Conservation (phyloP, 768 basidiomycete genomes). For the Boletus insuetus region DNA sequence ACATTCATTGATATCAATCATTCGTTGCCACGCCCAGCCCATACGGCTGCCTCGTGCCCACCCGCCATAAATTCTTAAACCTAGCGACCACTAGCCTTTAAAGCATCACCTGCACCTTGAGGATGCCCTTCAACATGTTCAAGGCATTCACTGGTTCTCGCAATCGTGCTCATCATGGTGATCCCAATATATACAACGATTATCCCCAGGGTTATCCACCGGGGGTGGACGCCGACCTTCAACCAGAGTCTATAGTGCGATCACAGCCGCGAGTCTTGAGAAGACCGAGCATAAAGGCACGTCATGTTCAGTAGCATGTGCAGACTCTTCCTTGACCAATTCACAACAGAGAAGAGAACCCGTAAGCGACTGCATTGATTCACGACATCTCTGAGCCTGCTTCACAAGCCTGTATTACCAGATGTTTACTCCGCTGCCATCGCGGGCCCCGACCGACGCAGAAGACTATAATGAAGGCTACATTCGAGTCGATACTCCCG, state of each 20-base stretch:
- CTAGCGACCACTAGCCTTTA: conserved; percentile 9
- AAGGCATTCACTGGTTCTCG: conserved; percentile 35
- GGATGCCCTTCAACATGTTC: conserved; percentile 38
- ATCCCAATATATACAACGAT: conserved; percentile 22
- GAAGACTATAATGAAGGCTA: conserved; percentile 33
- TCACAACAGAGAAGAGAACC: conserved; percentile 31
- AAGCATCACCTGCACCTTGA: conserved; percentile 19
- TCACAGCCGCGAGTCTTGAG: conserved; percentile 26
- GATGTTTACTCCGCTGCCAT: conserved; percentile 34
- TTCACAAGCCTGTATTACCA: conserved; percentile 11
- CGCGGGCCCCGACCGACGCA: conserved; percentile 31
- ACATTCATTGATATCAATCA: conserved; percentile 2
- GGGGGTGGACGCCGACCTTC: conserved; percentile 17
- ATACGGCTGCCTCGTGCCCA: conserved; percentile 29
- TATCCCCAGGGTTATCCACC: conserved; percentile 31
- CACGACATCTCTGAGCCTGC: neutral
- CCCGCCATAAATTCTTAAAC: conserved; percentile 28
- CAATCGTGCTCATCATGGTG: conserved; percentile 29
- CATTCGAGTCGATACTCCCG: conserved; percentile 30
- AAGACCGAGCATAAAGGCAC: conserved; percentile 27
- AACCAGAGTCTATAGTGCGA: conserved; percentile 16
- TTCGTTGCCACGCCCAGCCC: conserved; percentile 34
- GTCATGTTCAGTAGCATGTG: conserved; percentile 5
- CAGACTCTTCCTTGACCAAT: conserved; percentile 11
- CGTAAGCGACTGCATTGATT: conserved; percentile 17